Evolutionary conservation across 192 early-diverging fungal species (phyloP).

Genomic region (Cladochytrium replicatum): DNA sequence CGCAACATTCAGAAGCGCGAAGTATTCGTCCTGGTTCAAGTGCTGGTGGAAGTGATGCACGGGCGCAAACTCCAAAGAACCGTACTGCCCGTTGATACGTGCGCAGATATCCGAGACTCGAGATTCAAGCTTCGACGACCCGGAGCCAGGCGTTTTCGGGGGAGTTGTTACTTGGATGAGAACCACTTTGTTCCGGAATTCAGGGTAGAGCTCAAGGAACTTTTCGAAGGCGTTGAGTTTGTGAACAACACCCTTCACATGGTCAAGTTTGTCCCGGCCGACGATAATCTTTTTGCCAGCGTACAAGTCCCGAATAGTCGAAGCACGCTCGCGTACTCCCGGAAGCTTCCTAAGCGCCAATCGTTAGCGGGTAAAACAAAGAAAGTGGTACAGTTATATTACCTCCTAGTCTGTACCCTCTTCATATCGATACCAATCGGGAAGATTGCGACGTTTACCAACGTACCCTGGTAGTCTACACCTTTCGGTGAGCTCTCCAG

Average conservation of each 20-base stretch:
- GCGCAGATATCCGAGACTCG: conserved; percentile 86
- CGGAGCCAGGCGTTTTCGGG: conserved; percentile 51
- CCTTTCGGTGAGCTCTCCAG: conserved; percentile 84
- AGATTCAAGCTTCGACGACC: conserved; percentile 49
- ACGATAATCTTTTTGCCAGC: conserved; percentile 86
- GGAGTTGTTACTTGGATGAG: conserved; percentile 95
- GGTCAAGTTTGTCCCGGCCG: conserved; percentile 91
- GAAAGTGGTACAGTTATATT: not conserved
- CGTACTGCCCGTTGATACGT: conserved; percentile 89
- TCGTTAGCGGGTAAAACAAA: conserved; percentile 2
- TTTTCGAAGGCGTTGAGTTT: conserved; percentile 92
- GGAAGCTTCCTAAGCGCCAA: conserved; percentile 42
- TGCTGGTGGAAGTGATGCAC: conserved; percentile 89
- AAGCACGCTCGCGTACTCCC: conserved; percentile 67
- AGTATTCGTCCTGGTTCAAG: conserved; percentile 92
- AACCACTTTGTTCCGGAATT: conserved; percentile 86
- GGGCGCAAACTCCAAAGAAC: conserved; percentile 90
- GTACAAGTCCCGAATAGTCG: conserved; percentile 71
- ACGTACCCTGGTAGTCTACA: conserved; percentile 68
- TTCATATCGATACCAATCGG: conserved; percentile 96
- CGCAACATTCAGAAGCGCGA: conserved; percentile 83
- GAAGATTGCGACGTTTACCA: conserved; percentile 78
- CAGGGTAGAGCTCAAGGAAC: conserved; percentile 79
- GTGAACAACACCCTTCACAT: conserved; percentile 87
- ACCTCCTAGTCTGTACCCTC: conserved; percentile 42